A percentile compares a stretch with the other conserved stretches of the same genome.
Conservation (phyloP, 176 grass and related monocot species). For the Avena insularis region DNA sequence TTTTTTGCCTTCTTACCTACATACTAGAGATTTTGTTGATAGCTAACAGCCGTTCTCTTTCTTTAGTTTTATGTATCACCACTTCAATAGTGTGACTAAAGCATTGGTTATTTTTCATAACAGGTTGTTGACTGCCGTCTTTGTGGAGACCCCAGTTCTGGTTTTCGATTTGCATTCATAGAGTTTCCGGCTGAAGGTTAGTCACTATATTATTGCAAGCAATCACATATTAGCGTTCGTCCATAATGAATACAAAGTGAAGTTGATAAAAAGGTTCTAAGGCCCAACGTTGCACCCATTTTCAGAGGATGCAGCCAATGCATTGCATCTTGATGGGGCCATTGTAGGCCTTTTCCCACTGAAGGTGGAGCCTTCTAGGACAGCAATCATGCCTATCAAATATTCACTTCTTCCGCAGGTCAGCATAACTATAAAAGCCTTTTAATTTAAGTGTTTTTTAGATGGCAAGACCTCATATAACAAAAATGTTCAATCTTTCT, state of each 20-base stretch:
- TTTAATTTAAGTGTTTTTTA: not conserved
- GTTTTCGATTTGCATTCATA: not conserved
- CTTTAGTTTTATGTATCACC: not conserved
- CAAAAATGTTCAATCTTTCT: not conserved
- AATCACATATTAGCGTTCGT: not conserved
- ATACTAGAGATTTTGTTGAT: too few species aligned
- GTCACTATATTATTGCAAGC: not conserved
- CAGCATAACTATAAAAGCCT: not conserved
- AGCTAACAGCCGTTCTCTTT: too few species aligned
- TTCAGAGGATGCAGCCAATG: not conserved
- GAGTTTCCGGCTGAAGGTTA: not conserved
- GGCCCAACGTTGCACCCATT: not conserved
- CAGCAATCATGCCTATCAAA: not conserved
- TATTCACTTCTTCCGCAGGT: not conserved
- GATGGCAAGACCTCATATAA: not conserved
- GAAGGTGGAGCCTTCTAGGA: not conserved
- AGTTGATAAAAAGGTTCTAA: not conserved
- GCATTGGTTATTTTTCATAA: not conserved
- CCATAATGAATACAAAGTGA: not conserved
- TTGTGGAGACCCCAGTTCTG: not conserved
- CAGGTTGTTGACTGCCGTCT: constrained; percentile 3
- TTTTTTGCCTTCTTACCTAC: too few species aligned
- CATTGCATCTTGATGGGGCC: not conserved
- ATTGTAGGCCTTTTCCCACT: not conserved
- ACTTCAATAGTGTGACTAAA: not conserved